Conservation (phyloP, 2,329 filamentous ascomycete species). For the Dactylonectria macrodidyma region DNA sequence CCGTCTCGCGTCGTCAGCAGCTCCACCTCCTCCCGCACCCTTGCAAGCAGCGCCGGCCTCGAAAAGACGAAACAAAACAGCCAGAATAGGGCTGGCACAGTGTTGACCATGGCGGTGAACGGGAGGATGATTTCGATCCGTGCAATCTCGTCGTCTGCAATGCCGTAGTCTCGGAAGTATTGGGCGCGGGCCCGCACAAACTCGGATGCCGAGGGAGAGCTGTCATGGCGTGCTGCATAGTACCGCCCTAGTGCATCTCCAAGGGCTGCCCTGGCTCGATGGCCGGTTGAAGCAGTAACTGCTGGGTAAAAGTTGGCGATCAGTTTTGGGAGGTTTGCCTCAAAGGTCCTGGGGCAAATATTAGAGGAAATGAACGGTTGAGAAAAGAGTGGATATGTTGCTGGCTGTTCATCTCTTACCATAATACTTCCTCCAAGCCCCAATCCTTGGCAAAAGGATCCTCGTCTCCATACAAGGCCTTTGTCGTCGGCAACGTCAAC, state of each 20-base stretch:
- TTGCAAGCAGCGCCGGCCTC: slow-evolving; percentile 43
- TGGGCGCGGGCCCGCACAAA: slow-evolving; percentile 5
- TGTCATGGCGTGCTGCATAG: not conserved
- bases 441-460: slow-evolving; percentile 12
- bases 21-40: slow-evolving; percentile 51
- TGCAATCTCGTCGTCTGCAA: not conserved
- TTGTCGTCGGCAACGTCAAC: slow-evolving; percentile 15
- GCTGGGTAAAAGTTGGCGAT: slow-evolving; percentile 10
- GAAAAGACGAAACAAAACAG: slow-evolving; percentile 51
- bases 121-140: slow-evolving; percentile 46
- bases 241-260: slow-evolving; percentile 1
- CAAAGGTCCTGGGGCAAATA: not conserved
- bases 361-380: not conserved
- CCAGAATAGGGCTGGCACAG: slow-evolving; percentile 56
- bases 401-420: not conserved
- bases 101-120: slow-evolving; percentile 52
- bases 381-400: too few species aligned
- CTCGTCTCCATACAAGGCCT: slow-evolving; percentile 14
- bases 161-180: not conserved
- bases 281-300: not conserved
- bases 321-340: slow-evolving; percentile 6
- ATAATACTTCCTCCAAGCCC: slow-evolving; percentile 6
- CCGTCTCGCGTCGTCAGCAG: slow-evolving; percentile 6
- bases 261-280: slow-evolving; percentile 8
- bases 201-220: not conserved